Conservation (phyloP, 2,329 filamentous ascomycete species). For the Hypoxylon sp. region DNA sequence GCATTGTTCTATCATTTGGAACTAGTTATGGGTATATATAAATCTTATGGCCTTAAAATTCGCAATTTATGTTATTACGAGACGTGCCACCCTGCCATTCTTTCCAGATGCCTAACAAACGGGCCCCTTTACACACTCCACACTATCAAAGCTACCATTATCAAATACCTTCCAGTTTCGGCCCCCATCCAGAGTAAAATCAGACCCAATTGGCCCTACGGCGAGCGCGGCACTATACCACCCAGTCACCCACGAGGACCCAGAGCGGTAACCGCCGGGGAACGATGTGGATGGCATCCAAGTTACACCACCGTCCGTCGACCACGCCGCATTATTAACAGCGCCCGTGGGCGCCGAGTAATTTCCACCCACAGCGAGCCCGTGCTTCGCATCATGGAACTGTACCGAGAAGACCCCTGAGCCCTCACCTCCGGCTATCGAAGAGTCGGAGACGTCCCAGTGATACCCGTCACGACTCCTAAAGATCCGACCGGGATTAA, state of each 20-base stretch:
- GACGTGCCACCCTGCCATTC: constrained; percentile 49
- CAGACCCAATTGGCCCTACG: constrained; percentile 55
- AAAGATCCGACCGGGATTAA: constrained; percentile 52
- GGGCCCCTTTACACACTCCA: constrained; percentile 50
- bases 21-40: too few species aligned
- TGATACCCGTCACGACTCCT: constrained; percentile 48
- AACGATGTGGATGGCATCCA: constrained; percentile 50
- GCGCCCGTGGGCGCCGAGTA: constrained; percentile 48
- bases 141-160: constrained; percentile 54
- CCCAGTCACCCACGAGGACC: constrained; percentile 52
- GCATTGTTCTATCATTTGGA: too few species aligned
- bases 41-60: not conserved
- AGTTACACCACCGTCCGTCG: constrained; percentile 52
- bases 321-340: constrained; percentile 51
- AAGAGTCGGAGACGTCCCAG: constrained; percentile 51
- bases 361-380: constrained; percentile 55
- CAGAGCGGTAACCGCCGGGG: constrained; percentile 55
- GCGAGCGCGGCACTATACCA: constrained; percentile 50
- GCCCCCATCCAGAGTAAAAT: constrained; percentile 53
- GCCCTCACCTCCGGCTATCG: constrained; percentile 50
- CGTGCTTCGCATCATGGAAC: constrained; percentile 51
- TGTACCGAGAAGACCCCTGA: constrained; percentile 55
- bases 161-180: constrained; percentile 52
- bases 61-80: constrained; percentile 25
- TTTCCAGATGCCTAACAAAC: constrained; percentile 56